Percentiles rank a stretch among this genome's conserved stretches.
These are phyloP conservation scores for Suhomyces wounanorum DNA, from an alignment of 1,139 yeast genomes.

Conservation along the genomic window DNA sequence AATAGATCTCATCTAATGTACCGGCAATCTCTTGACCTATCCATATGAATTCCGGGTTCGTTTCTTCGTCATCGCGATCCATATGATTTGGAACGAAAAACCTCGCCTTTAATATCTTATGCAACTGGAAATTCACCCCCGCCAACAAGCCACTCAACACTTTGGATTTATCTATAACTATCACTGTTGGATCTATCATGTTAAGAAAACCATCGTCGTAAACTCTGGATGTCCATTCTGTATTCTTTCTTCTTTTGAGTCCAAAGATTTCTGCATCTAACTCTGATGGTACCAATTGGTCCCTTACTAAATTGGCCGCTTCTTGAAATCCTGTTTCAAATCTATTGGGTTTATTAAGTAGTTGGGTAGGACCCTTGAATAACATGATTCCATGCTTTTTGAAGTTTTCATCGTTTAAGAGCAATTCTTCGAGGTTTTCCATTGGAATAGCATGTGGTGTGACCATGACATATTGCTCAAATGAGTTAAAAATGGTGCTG, in stretches of 20 bases:
- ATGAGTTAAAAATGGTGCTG: constrained; percentile 34
- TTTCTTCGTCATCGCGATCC: constrained; percentile 10
- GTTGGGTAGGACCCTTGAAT: constrained; percentile 28
- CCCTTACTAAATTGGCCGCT: constrained; percentile 27
- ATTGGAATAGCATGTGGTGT: constrained; percentile 32
- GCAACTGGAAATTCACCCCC: constrained; percentile 29
- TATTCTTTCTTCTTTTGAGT: constrained; percentile 13
- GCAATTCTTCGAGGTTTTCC: constrained; percentile 17
- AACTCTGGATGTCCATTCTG: constrained; percentile 21
- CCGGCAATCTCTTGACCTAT: constrained; percentile 39
- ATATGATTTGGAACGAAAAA: constrained; percentile 14
- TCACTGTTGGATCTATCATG: constrained; percentile 32
- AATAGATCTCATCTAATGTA: constrained; percentile 20
- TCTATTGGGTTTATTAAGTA: constrained; percentile 24
- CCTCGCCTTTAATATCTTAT: constrained; percentile 26
- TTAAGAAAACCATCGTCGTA: constrained; percentile 27
- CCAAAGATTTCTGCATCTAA: constrained; percentile 25
- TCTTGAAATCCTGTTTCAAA: constrained; percentile 36
- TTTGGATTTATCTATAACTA: constrained; percentile 32
- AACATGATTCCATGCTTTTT: constrained; percentile 28
- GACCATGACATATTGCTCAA: constrained; percentile 32
- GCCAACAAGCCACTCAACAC: constrained; percentile 33
- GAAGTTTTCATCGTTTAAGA: constrained; percentile 25
- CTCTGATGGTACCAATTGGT: constrained; percentile 25
- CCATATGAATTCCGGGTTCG: constrained; percentile 36